These are phyloP conservation scores for Nannizziopsis arthrosporioides DNA, from an alignment of 2,329 filamentous ascomycete genomes.

Conservation along the genomic window DNA sequence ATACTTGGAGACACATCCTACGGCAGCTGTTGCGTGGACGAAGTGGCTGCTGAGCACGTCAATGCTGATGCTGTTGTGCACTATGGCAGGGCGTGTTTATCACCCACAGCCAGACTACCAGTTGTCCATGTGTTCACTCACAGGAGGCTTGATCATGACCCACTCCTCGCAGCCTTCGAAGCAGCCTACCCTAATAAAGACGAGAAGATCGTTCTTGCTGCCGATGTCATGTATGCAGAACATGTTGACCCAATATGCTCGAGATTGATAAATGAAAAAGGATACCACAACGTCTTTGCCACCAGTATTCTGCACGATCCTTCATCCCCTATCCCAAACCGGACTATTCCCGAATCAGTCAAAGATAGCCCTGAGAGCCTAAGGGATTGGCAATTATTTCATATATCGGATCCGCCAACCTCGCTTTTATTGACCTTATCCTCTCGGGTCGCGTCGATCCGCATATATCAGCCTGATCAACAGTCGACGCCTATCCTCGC, in stretches of 20 bases:
- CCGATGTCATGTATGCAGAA: constrained; percentile 74
- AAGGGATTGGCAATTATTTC: constrained; percentile 63
- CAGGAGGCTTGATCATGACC: constrained; percentile 52
- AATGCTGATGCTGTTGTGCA: constrained; percentile 85
- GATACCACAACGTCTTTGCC: constrained; percentile 59
- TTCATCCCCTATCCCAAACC: constrained; percentile 70
- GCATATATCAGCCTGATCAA: constrained; percentile 57
- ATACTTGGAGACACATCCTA: constrained; percentile 94
- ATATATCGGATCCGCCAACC: constrained; percentile 68
- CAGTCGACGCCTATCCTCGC: constrained; percentile 31
- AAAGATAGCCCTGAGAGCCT: constrained; percentile 40
- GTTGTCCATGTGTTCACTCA: constrained; percentile 85
- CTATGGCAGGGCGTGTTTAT: constrained; percentile 85
- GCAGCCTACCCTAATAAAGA: constrained; percentile 54
- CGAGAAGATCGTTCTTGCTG: constrained; percentile 64
- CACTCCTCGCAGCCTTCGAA: constrained; percentile 51
- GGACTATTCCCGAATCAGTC: constrained; percentile 49
- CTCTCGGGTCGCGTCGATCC: constrained; percentile 64
- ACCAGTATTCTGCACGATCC: constrained; percentile 69
- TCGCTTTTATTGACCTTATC: constrained; percentile 78
- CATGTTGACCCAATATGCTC: constrained; percentile 53
- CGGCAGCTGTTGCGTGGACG: constrained; percentile 92
- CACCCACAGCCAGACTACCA: constrained; percentile 73
- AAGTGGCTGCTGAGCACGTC: constrained; percentile 89
- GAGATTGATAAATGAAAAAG: constrained; percentile 43